Base-by-base conservation (phyloP, 2,329 filamentous ascomycete genomes). In the Phaeosphaeria sp. region DNA sequence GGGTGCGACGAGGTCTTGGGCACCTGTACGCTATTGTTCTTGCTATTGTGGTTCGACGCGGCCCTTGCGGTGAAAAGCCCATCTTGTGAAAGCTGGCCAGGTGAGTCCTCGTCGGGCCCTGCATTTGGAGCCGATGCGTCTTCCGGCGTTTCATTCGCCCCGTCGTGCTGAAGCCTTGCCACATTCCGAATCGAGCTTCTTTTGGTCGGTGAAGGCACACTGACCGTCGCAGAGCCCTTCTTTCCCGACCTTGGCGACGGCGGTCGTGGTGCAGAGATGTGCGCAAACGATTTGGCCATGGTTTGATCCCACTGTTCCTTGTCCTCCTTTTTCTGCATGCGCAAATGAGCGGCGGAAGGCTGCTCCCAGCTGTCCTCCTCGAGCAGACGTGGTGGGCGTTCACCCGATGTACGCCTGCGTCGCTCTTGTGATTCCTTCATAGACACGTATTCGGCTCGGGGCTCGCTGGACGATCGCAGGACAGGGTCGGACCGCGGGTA, bases 391-490 rank as follows among this genome's bases (percentile, higher is more conserved):
- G 47, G 51, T 15, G 57, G 53, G 13, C 71, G 55, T 25, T 60
- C 49, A 42, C 60, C 54, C 22, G 56, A 55, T 18, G 63, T 67
- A 6, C 57, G 65, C 48, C 69, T 72, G 15, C 78, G 70, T 40
- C 66, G 67, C 54, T 81, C 78, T 55, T 82, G 80, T 30, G 79
- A 81, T 59, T 81, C 76, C 51, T 77, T 73, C 75, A 80, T 80
- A 25, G 78, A 78, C 36, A 75, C 73, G 51, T 82, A 81, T 33
- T 73, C 74, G n/a, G 77, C 69, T 55, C 78, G 67, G 8, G 80
- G 80, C 53, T 80, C 79, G 56, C 76, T 75, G n/a, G 73, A 71
- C 24, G 74, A 71, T 49, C 71, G 61, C 20, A 73, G 27, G 40
- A 65, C 42, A 3, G 67, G 64, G 20, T 74, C 71, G 0, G 64